Percentiles rank a stretch among this genome's conserved stretches.
Evolutionary conservation across 805 yeast species (phyloP).

Genomic region (Suhomyces xylopsoci): DNA sequence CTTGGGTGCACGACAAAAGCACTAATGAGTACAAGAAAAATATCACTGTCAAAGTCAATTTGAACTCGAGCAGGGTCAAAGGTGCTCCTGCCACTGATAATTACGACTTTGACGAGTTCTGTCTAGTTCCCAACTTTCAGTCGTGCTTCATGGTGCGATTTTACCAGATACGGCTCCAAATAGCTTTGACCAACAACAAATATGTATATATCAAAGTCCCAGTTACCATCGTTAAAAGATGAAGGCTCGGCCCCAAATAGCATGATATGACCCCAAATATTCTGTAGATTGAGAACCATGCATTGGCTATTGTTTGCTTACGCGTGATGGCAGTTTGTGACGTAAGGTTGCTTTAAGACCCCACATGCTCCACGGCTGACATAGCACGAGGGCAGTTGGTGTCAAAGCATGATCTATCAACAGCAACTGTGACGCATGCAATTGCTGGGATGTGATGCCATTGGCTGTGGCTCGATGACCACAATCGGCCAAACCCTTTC

Average conservation of each 20-base stretch:
- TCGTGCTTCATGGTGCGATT: constrained; percentile 30
- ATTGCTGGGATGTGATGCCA: neutral
- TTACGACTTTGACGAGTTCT: constrained; percentile 21
- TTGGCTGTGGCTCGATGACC: neutral
- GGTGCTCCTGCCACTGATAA: neutral
- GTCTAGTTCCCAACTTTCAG: constrained; percentile 39
- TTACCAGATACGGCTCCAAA: constrained; percentile 25
- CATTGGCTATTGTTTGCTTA: neutral
- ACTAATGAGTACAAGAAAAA: constrained; percentile 7
- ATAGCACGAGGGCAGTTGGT: neutral
- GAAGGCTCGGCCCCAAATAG: neutral
- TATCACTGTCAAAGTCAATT: constrained; percentile 15
- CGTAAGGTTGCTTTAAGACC: neutral
- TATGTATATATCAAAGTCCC: constrained; percentile 28
- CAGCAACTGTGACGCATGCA: neutral
- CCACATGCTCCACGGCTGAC: neutral
- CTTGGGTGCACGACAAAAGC: constrained; percentile 7
- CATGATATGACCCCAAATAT: neutral
- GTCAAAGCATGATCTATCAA: neutral
- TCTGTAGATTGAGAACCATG: neutral
- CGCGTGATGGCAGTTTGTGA: neutral
- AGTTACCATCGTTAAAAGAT: constrained; percentile 21
- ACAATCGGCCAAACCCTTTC: neutral
- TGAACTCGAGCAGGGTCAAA: constrained; percentile 1
- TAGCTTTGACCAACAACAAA: constrained; percentile 21